Evolutionary conservation across 179 eudicot species (phyloP), one percentile per base, ranked within the genome.

Genomic region (Beta macrorhiza): DNA sequence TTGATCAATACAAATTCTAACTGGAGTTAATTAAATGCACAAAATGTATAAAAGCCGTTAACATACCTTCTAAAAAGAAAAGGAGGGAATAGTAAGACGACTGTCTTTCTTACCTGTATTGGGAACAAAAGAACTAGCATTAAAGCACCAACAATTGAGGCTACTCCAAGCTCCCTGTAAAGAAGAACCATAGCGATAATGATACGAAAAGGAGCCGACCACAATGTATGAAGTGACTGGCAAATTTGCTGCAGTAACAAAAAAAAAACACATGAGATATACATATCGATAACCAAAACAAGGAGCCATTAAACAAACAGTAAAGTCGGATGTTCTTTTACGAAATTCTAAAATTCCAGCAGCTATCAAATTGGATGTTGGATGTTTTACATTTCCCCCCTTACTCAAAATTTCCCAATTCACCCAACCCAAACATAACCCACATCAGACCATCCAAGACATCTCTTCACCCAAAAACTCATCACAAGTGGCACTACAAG

Each of bases 171-270:
- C 87, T 93, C 90, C 83, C 84, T 88, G 84, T 87, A 95, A 55
- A 95, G 92, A 65, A 95, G 97, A 85, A 95, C 84, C 92, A 93
- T 83, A 63, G 99, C 90, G 70, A 95, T 13, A n/a, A 88, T 61
- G 56, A 95, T 95, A 77, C 99, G 99, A 71, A 93, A 90, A 72
- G 99, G 99, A 89, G 99, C 95, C 63, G 99, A 95, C 99, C 99
- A 95, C 87, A 95, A 64, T 45, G 91, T 90, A 84, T 95, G 98
- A 77, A 95, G 97, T 29, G 95, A 90, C 80, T 93, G 99, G 85
- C 93, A 88, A 82, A 92, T 74, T 93, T 89, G 98, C 99, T 95
- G 98, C 79, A 82, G 78, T 63, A 82, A 87, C 65, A 78, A 74
- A 78, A 29, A 29, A 29, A 51, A 53, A 45, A 55, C 56, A 79